Conservation (phyloP, 306 rosid species). For the Quercus berberidifolia region DNA sequence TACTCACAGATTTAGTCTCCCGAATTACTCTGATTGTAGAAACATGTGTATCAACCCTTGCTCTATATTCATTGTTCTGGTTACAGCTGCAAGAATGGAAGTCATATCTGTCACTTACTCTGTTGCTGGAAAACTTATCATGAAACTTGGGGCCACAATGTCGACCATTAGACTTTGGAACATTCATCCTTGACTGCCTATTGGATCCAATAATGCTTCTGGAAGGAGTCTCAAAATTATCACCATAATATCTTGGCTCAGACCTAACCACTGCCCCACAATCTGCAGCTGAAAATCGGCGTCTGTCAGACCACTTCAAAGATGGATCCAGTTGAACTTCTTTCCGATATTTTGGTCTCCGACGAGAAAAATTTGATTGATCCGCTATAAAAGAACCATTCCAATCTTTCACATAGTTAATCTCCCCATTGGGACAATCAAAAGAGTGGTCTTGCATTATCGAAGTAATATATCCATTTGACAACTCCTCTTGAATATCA, state of each 20-base stretch:
- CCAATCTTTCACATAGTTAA: slow-evolving; percentile 39
- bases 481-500: slow-evolving; percentile 42
- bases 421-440: slow-evolving; percentile 53
- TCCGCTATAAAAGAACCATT: slow-evolving; percentile 50
- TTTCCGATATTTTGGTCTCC: slow-evolving; percentile 55
- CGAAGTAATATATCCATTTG: slow-evolving; percentile 36
- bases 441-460: slow-evolving; percentile 39
- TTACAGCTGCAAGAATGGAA: slow-evolving; percentile 74
- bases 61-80: slow-evolving; percentile 58
- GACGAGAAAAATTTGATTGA: slow-evolving; percentile 54
- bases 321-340: slow-evolving; percentile 64
- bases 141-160: slow-evolving; percentile 59
- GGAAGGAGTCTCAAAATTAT: slow-evolving; percentile 52
- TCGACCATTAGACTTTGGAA: slow-evolving; percentile 60
- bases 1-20: slow-evolving; percentile 54
- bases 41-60: slow-evolving; percentile 61
- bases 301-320: slow-evolving; percentile 77
- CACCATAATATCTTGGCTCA: slow-evolving; percentile 61
- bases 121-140: slow-evolving; percentile 63
- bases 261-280: slow-evolving; percentile 42
- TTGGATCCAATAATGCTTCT: slow-evolving; percentile 43
- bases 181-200: slow-evolving; percentile 57
- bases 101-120: slow-evolving; percentile 60
- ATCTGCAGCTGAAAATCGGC: slow-evolving; percentile 55
- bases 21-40: slow-evolving; percentile 43